Evolutionary conservation across 140 eudicot species (phyloP).

Genomic region (Erigeron philadelphicus): DNA sequence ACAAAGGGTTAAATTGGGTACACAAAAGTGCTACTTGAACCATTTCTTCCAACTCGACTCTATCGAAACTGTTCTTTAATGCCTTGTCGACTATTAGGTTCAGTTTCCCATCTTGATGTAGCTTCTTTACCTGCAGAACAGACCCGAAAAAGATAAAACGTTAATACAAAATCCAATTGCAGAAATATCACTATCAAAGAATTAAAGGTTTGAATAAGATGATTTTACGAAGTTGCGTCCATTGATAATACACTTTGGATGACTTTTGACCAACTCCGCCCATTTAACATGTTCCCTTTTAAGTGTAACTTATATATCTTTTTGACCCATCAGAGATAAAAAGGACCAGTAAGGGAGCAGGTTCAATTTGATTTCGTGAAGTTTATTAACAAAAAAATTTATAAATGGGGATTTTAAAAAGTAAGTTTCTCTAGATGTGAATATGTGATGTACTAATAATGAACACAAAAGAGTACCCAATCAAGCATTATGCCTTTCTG

Average conservation of each 20-base stretch:
- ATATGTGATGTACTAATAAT: background rate
- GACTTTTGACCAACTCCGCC: background rate
- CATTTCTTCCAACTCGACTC: slow-evolving; percentile 60
- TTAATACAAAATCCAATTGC: background rate
- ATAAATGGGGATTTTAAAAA: no score
- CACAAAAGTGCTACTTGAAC: slow-evolving; percentile 76
- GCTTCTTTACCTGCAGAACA: slow-evolving; percentile 57
- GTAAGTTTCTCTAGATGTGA: background rate
- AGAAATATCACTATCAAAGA: no score
- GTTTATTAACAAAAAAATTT: no score
- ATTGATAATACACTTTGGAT: no score
- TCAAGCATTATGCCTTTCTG: slow-evolving; percentile 84
- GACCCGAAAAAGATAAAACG: slow-evolving; percentile 11
- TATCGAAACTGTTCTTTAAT: slow-evolving; percentile 47
- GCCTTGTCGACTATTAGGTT: slow-evolving; percentile 62
- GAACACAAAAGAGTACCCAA: slow-evolving; percentile 49
- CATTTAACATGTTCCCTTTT: no score
- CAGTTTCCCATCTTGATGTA: slow-evolving; percentile 59
- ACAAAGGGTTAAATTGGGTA: slow-evolving; percentile 58
- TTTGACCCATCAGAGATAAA: no score
- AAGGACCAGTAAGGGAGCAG: no score
- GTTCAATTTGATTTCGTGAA: no score
- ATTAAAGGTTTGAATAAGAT: no score
- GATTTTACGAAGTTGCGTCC: no score
- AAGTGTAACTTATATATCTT: no score